Percentiles rank a stretch among this genome's conserved stretches.
These are phyloP conservation scores for Apiospora malaysiana DNA, from an alignment of 2,329 filamentous ascomycete genomes.

Conservation along the genomic window DNA sequence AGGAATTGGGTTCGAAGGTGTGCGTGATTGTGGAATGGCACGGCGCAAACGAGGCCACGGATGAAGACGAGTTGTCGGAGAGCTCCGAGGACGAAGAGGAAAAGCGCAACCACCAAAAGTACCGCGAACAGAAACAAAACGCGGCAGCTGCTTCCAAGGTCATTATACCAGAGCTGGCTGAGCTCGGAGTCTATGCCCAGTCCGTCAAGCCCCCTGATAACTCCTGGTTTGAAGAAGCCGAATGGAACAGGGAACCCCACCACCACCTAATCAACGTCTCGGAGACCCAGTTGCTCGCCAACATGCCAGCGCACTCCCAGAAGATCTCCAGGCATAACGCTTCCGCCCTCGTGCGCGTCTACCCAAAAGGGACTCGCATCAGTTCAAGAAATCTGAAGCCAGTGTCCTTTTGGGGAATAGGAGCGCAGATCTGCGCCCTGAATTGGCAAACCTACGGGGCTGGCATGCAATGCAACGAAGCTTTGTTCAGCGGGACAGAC, in stretches of 20 bases:
- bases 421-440: slow-evolving; percentile 72
- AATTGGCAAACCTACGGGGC: slow-evolving; percentile 74
- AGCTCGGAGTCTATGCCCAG: slow-evolving; percentile 72
- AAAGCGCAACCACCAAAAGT: slow-evolving; percentile 54
- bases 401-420: slow-evolving; percentile 69
- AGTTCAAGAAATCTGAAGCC: slow-evolving; percentile 69
- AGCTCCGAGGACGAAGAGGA: slow-evolving; percentile 48
- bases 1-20: slow-evolving; percentile 66
- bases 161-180: slow-evolving; percentile 70
- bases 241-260: slow-evolving; percentile 39
- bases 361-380: slow-evolving; percentile 72
- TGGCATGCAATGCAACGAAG: slow-evolving; percentile 71
- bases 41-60: slow-evolving; percentile 56
- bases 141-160: slow-evolving; percentile 43
- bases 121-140: slow-evolving; percentile 53
- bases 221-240: slow-evolving; percentile 64
- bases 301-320: slow-evolving; percentile 53
- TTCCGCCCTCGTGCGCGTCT: slow-evolving; percentile 72
- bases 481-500: slow-evolving; percentile 67
- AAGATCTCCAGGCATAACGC: slow-evolving; percentile 67
- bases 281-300: slow-evolving; percentile 60
- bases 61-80: slow-evolving; percentile 41
- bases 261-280: slow-evolving; percentile 64
- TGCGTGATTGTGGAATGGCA: slow-evolving; percentile 73
- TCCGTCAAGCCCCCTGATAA: slow-evolving; percentile 71